Conservation (phyloP, 2,329 filamentous ascomycete species). For the Pochonia chlamydosporia region DNA sequence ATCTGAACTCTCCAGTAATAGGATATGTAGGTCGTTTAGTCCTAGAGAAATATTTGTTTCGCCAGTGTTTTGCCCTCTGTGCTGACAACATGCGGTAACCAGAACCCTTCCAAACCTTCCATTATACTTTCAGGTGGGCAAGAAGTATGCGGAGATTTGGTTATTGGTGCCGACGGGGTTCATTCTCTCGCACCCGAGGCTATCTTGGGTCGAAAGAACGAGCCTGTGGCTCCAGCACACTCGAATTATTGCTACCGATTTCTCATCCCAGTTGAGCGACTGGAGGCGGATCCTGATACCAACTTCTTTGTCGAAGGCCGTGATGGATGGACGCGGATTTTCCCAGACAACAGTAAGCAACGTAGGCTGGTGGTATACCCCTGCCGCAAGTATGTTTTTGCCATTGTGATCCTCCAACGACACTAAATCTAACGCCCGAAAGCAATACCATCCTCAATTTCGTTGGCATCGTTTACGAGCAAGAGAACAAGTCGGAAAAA, state of each 20-base stretch:
- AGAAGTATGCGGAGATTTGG: constrained; percentile 26
- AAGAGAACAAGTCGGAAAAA: constrained; percentile 10
- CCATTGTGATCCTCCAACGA: not conserved
- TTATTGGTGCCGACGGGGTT: constrained; percentile 40
- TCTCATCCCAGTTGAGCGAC: constrained; percentile 21
- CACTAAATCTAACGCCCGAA: not conserved
- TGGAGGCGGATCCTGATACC: constrained; percentile 26
- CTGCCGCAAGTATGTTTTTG: constrained; percentile 19
- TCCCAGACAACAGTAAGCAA: constrained; percentile 14
- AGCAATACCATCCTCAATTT: constrained; percentile 30
- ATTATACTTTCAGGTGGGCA: constrained; percentile 23
- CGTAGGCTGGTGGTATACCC: constrained; percentile 27
- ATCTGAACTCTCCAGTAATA: constrained; percentile 17
- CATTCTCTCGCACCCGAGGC: constrained; percentile 26
- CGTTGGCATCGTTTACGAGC: constrained; percentile 24
- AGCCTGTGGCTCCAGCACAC: constrained; percentile 17
- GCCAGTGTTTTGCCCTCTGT: no score
- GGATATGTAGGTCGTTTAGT: constrained; percentile 20
- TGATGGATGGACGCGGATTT: constrained; percentile 20
- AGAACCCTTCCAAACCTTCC: constrained; percentile 20
- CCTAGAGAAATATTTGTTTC: not conserved
- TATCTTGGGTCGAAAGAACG: constrained; percentile 20
- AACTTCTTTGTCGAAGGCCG: constrained; percentile 21
- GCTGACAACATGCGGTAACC: not conserved
- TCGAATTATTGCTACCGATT: constrained; percentile 31